These are phyloP conservation scores for Phycomyces nitens DNA, from an alignment of 192 early-diverging fungal species.

Conservation along the genomic window DNA sequence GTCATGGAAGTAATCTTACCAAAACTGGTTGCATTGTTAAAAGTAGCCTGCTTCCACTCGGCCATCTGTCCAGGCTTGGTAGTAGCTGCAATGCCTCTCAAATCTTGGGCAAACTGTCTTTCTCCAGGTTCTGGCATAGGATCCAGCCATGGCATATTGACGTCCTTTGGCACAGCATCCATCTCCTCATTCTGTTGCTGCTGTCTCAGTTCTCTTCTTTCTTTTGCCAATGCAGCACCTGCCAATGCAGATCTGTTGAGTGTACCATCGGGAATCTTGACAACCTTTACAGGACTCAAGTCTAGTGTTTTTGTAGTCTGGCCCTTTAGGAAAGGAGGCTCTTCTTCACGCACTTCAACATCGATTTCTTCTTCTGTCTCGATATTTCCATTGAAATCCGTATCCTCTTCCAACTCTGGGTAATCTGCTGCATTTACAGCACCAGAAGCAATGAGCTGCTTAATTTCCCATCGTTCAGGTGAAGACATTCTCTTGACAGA, in stretches of 20 bases:
- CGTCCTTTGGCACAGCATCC: slow-evolving; percentile 80
- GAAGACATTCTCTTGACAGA: slow-evolving; percentile 84
- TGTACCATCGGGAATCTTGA: slow-evolving; percentile 96
- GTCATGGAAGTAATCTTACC: slow-evolving; percentile 83
- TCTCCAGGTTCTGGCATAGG: slow-evolving; percentile 89
- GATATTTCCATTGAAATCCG: slow-evolving; percentile 73
- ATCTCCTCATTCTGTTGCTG: slow-evolving; percentile 76
- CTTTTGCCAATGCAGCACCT: slow-evolving; percentile 89
- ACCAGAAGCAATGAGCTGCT: slow-evolving; percentile 96
- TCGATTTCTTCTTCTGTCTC: slow-evolving; percentile 95
- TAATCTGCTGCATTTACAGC: slow-evolving; percentile 82
- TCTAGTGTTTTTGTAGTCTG: slow-evolving; percentile 83
- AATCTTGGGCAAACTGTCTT: slow-evolving; percentile 90
- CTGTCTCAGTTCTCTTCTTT: slow-evolving; percentile 83
- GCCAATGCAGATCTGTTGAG: slow-evolving; percentile 93
- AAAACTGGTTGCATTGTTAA: slow-evolving; percentile 84
- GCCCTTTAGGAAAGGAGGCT: slow-evolving; percentile 91
- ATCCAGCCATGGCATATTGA: slow-evolving; percentile 89
- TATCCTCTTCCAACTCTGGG: slow-evolving; percentile 86
- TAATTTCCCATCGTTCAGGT: slow-evolving; percentile 95
- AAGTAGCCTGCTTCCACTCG: slow-evolving; percentile 87
- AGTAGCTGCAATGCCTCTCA: slow-evolving; percentile 68
- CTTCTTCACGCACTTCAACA: slow-evolving; percentile 94
- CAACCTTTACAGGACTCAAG: slow-evolving; percentile 94
- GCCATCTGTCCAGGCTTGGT: slow-evolving; percentile 67